A percentile compares a stretch with the other conserved stretches of the same genome.
Evolutionary conservation across 1,139 yeast species (phyloP).

Genomic region (Blastobotrys raffinosifermentans): DNA sequence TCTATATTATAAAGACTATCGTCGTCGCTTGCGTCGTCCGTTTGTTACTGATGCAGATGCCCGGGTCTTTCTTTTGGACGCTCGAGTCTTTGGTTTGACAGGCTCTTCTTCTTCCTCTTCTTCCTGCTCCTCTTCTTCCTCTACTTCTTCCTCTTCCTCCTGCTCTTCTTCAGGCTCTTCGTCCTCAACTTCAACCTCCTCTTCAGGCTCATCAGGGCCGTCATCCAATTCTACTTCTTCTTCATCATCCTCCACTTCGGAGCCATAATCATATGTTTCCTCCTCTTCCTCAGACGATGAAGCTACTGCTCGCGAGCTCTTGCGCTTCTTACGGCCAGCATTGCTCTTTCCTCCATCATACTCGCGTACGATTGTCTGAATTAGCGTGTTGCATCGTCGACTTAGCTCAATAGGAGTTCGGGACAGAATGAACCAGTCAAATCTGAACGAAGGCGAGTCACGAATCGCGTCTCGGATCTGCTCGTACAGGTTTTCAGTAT

Average conservation of each 20-base stretch:
- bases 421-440: slow-evolving; percentile 85
- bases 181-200: neutral
- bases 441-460: slow-evolving; percentile 67
- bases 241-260: slow-evolving; percentile 2
- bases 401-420: slow-evolving; percentile 81
- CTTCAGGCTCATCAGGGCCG: neutral
- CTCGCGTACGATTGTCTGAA: slow-evolving; percentile 75
- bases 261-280: slow-evolving; percentile 1
- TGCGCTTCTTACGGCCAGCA: neutral
- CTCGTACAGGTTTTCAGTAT: slow-evolving; percentile 65
- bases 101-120: slow-evolving; percentile 10
- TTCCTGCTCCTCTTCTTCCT: slow-evolving; percentile 12
- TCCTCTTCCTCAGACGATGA: neutral
- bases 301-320: neutral
- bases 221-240: slow-evolving; percentile 4
- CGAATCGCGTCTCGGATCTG: slow-evolving; percentile 70
- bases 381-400: slow-evolving; percentile 72
- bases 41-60: too few relatives aligned
- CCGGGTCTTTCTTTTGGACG: too few relatives aligned
- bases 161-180: neutral
- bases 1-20: too few relatives aligned
- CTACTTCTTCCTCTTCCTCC: slow-evolving; percentile 5
- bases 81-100: neutral
- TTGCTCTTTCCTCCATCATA: slow-evolving; percentile 38
- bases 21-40: too few relatives aligned